These are phyloP conservation scores for Sherardia arvensis DNA, from an alignment of 257 asterid species.

Conservation along the genomic window DNA sequence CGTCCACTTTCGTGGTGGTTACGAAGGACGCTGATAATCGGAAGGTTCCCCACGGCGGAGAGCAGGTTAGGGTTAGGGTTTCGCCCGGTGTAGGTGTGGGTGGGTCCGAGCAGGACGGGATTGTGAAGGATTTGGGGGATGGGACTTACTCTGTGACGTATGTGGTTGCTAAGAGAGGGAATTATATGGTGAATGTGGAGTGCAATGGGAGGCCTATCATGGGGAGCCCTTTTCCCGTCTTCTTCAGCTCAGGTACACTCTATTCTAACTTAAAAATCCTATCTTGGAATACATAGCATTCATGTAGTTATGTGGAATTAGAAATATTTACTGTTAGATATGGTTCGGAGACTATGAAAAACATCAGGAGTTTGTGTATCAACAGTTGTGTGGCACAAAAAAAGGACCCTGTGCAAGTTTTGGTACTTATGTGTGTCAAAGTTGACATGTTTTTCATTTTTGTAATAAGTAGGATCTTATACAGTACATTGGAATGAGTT, in stretches of 20 bases:
- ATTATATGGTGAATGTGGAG: constrained; percentile 91
- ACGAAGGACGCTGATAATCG: constrained; percentile 74
- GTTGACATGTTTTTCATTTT: background rate
- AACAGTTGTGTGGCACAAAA: background rate
- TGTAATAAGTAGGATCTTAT: background rate
- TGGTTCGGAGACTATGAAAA: too few relatives aligned
- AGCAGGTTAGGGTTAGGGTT: constrained; percentile 62
- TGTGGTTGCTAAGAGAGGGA: constrained; percentile 84
- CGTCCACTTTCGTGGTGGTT: constrained; percentile 63
- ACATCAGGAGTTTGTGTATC: background rate
- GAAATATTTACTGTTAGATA: too few relatives aligned
- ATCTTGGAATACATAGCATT: too few relatives aligned
- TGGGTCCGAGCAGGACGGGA: constrained; percentile 71
- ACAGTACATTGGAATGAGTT: background rate
- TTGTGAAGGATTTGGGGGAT: constrained; percentile 88
- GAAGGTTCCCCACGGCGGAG: constrained; percentile 79
- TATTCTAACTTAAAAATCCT: background rate
- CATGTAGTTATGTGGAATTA: too few relatives aligned
- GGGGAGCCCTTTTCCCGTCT: constrained; percentile 99
- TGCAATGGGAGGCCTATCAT: constrained; percentile 86
- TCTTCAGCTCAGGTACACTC: constrained; percentile 85
- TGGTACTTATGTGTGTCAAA: background rate
- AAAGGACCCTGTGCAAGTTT: too few relatives aligned
- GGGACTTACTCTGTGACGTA: constrained; percentile 84
- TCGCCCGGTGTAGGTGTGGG: constrained; percentile 87